A percentile compares a stretch with the other conserved stretches of the same genome.
Evolutionary conservation across 805 yeast species (phyloP).

Genomic region (Candida piceae): DNA sequence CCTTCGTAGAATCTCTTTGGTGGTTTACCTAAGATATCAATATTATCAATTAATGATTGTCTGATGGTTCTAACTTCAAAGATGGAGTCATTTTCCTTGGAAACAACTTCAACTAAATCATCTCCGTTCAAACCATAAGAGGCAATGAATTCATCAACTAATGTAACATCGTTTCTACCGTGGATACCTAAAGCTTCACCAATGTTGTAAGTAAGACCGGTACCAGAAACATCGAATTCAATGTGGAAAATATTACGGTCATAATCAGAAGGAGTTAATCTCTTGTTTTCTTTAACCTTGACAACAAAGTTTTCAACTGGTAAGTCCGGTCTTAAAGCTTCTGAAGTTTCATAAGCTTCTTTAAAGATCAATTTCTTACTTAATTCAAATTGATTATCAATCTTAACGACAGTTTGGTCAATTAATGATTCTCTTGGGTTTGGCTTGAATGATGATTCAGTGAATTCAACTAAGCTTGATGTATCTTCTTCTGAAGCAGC

Average conservation of each 20-base stretch:
- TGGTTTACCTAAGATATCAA: conserved; percentile 92
- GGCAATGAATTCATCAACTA: conserved; percentile 63
- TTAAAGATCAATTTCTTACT: conserved; percentile 72
- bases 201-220: conserved; percentile 85
- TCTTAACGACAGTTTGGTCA: conserved; percentile 37
- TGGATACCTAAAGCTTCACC: conserved; percentile 97
- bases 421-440: conserved; percentile 51
- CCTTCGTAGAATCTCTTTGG: conserved; percentile 91
- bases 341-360: conserved; percentile 64
- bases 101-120: conserved; percentile 64
- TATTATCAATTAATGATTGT: conserved; percentile 73
- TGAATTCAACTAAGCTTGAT: conserved; percentile 45
- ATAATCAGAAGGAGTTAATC: conserved; percentile 86
- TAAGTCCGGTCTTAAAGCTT: conserved; percentile 78
- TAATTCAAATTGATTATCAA: conserved; percentile 38
- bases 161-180: conserved; percentile 69
- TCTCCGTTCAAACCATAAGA: conserved; percentile 70
- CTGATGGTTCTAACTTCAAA: conserved; percentile 76
- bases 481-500: conserved; percentile 17
- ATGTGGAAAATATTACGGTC: conserved; percentile 95
- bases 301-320: conserved; percentile 82
- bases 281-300: conserved; percentile 84
- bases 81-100: conserved; percentile 52
- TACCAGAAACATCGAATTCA: conserved; percentile 86
- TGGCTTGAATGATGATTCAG: conserved; percentile 61